Evolutionary conservation across 345 rosid species (phyloP), one percentile per base, ranked within the genome.

Genomic region (Euphorbia pulcherrima): DNA sequence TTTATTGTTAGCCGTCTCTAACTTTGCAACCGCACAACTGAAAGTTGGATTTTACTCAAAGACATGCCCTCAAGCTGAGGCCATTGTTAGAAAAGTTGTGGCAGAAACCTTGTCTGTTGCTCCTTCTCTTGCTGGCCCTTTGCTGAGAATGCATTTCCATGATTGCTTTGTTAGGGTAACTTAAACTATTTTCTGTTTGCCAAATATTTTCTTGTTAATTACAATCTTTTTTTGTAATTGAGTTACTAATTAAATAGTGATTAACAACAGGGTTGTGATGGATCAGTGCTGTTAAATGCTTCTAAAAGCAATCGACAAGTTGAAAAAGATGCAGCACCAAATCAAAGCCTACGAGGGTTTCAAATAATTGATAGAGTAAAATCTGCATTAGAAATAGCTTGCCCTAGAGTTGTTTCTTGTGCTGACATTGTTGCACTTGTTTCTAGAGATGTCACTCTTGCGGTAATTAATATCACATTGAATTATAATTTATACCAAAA

Each of bases 361-460:
- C 75, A 81, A 21, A 39, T 81, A 35, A 85, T 92, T 17, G 98
- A 92, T 41, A 64, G 75, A 16, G 86, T 68, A 4, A 92, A 92
- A 63, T 20, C 78, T 18, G 88, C 84, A 18, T 29, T 90, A 46
- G 97, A 92, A 72, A 73, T 80, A 51, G 84, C 62, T 40, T 92
- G 98, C 68, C 97, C 91, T 11, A 83, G 87, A 33, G 73, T 84
- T 5, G 96, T 92, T 60, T 92, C 97, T 8, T 92, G 98, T 74
- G 80, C 97, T 0, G 97, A 92, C 71, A 75, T 82, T 40, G 1
- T 88, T 46, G 97, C 96, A 28, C 68, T 90, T 50, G 90, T 83
- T 0, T 12, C 90, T 60, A 83, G 96, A 64, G 93, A 90, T 57
- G 81, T 77, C 9, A 70, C 78, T 20, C 78, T 67, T 7, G 80